These are phyloP conservation scores for Coniosporium tulheliwenetii DNA, from an alignment of 2,329 filamentous ascomycete species.

Conservation along the genomic window DNA sequence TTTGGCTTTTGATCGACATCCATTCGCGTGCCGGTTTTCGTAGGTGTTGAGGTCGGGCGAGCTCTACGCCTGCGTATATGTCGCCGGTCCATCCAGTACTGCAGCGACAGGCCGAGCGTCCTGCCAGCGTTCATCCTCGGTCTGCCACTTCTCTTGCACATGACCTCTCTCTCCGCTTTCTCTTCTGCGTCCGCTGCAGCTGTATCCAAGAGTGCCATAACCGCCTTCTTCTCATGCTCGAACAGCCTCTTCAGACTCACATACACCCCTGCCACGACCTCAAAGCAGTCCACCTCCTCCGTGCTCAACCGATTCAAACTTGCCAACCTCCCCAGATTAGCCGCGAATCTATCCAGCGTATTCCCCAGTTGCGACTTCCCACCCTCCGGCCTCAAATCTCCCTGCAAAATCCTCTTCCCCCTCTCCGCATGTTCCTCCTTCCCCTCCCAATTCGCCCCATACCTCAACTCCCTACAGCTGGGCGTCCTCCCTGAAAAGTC, in stretches of 20 bases:
- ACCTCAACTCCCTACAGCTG: too few species aligned
- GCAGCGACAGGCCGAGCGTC: conserved; percentile 52
- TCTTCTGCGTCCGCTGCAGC: conserved; percentile 16
- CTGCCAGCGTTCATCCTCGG: conserved; percentile 55
- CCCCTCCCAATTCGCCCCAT: too few species aligned
- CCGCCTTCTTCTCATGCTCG: conserved; percentile 48
- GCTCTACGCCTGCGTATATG: neutral
- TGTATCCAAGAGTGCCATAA: conserved; percentile 22
- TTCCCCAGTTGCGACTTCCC: conserved; percentile 53
- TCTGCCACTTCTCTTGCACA: conserved; percentile 55
- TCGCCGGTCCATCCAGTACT: conserved; percentile 55
- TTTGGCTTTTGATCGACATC: conserved; percentile 18
- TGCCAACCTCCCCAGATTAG: conserved; percentile 55
- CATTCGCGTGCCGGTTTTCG: neutral
- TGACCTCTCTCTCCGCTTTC: conserved; percentile 39
- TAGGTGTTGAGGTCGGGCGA: neutral
- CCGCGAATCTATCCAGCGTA: conserved; percentile 52
- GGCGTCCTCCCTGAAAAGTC: too few species aligned
- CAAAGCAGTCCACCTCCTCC: conserved; percentile 58
- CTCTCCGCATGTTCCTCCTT: conserved; percentile 40
- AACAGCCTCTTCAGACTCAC: conserved; percentile 54
- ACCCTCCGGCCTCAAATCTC: conserved; percentile 45
- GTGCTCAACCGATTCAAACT: conserved; percentile 56
- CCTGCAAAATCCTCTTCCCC: conserved; percentile 49
- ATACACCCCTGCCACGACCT: conserved; percentile 60